Conservation (phyloP, 2,329 filamentous ascomycete genomes). For the Fusarium buxicola region DNA sequence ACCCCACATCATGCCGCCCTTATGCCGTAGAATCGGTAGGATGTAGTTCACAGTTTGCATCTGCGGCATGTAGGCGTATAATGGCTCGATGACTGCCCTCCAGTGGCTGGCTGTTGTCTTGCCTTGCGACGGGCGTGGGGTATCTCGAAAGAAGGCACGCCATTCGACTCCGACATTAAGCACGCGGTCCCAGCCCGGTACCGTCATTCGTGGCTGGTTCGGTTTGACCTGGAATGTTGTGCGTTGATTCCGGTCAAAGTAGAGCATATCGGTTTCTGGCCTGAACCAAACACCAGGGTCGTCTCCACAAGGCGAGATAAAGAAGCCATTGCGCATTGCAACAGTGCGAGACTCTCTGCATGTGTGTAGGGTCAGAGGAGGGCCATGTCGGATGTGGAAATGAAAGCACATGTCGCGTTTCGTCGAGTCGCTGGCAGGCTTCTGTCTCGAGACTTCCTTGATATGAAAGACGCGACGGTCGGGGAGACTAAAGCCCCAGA, state of each 20-base stretch:
- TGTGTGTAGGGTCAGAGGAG: slow-evolving; percentile 34
- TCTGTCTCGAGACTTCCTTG: slow-evolving; percentile 21
- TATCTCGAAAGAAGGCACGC: slow-evolving; percentile 46
- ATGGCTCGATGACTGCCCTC: slow-evolving; percentile 29
- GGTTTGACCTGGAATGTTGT: slow-evolving; percentile 30
- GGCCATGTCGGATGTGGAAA: slow-evolving; percentile 41
- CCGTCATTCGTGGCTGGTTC: slow-evolving; percentile 10
- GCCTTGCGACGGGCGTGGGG: slow-evolving; percentile 36
- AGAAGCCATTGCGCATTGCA: slow-evolving; percentile 44
- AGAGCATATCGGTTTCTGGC: slow-evolving; percentile 45
- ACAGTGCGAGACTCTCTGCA: slow-evolving; percentile 46
- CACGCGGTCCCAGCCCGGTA: slow-evolving; percentile 42
- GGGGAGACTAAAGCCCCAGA: slow-evolving; percentile 48
- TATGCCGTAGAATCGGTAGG: slow-evolving; percentile 42
- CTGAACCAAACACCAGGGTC: slow-evolving; percentile 44
- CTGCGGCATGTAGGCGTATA: slow-evolving; percentile 43
- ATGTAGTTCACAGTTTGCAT: slow-evolving; percentile 45
- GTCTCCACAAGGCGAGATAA: slow-evolving; percentile 29
- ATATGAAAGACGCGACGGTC: slow-evolving; percentile 48
- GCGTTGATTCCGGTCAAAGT: slow-evolving; percentile 46
- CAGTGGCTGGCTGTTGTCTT: slow-evolving; percentile 40
- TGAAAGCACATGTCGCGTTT: slow-evolving; percentile 18
- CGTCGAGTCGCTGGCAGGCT: neutral
- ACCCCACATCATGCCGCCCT: slow-evolving; percentile 43
- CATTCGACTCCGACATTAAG: slow-evolving; percentile 47